A percentile compares a stretch with the other conserved stretches of the same genome.
phyloP scores from a whole-genome alignment of 176 grass and related monocot species.

The Urochloa ruziziensis region DNA sequence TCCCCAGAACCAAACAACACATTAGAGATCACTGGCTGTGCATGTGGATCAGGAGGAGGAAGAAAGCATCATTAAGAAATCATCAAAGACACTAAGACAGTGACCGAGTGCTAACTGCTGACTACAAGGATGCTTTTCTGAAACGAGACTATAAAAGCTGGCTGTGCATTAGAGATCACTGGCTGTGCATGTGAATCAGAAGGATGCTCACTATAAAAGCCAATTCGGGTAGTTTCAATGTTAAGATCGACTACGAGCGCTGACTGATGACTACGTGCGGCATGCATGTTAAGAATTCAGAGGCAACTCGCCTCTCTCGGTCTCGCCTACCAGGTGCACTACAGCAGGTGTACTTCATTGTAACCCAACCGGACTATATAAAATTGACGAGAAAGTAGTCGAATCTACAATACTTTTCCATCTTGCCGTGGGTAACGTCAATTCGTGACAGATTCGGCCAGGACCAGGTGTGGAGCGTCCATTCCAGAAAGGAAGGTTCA shows the following conservation, averaged over 20 bases:
- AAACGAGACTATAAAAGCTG: no score
- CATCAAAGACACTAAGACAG: no score
- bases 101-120: not conserved
- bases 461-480: not conserved
- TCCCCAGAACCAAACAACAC: not conserved
- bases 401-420: not conserved
- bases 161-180: not conserved
- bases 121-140: no score
- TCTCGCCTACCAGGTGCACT: not conserved
- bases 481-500: not conserved
- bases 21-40: not conserved
- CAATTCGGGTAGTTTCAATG: no score
- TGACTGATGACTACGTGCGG: not conserved
- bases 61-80: not conserved
- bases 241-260: no score
- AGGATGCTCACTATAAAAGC: not conserved
- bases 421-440: not conserved
- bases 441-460: not conserved
- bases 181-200: not conserved
- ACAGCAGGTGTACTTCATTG: not conserved
- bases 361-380: not conserved
- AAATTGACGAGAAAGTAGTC: not conserved
- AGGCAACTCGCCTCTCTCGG: not conserved
- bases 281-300: not conserved
- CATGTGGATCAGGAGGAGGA: not conserved